A percentile compares a stretch with the other conserved stretches of the same genome.
phyloP scores from a whole-genome alignment of 2,329 filamentous ascomycete species.

The Nemania abortiva region DNA sequence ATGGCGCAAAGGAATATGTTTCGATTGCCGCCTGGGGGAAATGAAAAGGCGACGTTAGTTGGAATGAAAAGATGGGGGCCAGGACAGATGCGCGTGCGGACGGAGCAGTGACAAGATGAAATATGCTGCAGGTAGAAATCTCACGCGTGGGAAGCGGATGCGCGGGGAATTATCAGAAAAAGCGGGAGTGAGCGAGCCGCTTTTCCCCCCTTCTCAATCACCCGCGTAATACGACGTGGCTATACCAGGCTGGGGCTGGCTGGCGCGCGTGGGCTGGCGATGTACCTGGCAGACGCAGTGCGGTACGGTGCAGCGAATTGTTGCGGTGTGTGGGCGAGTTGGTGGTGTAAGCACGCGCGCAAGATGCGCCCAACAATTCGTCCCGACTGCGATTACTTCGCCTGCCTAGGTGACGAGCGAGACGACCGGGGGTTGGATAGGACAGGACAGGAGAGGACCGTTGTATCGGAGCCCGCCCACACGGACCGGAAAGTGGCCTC shows the following conservation, averaged over 20 bases:
- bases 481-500: conserved; percentile 32
- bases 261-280: conserved; percentile 37
- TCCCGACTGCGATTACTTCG: conserved; percentile 37
- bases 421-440: conserved; percentile 32
- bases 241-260: conserved; percentile 39
- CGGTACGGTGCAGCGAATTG: conserved; percentile 39
- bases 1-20: conserved; percentile 11
- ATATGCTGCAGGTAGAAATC: conserved; percentile 35
- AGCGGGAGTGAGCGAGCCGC: conserved; percentile 48
- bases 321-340: conserved; percentile 44
- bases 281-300: conserved; percentile 38
- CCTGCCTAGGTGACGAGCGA: conserved; percentile 35
- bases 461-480: conserved; percentile 38
- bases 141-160: conserved; percentile 42
- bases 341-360: conserved; percentile 50
- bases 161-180: conserved; percentile 46
- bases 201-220: conserved; percentile 44
- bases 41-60: conserved; percentile 37
- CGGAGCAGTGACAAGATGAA: conserved; percentile 27
- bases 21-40: conserved; percentile 14
- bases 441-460: conserved; percentile 24
- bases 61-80: conserved; percentile 39
- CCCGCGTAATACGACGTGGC: conserved; percentile 49
- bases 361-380: conserved; percentile 43
- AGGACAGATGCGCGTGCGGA: conserved; percentile 33